Percentiles rank a stretch among this genome's conserved stretches.
Evolutionary conservation across 495 filamentous ascomycete species (phyloP).

Genomic region (Glonium stellatum): DNA sequence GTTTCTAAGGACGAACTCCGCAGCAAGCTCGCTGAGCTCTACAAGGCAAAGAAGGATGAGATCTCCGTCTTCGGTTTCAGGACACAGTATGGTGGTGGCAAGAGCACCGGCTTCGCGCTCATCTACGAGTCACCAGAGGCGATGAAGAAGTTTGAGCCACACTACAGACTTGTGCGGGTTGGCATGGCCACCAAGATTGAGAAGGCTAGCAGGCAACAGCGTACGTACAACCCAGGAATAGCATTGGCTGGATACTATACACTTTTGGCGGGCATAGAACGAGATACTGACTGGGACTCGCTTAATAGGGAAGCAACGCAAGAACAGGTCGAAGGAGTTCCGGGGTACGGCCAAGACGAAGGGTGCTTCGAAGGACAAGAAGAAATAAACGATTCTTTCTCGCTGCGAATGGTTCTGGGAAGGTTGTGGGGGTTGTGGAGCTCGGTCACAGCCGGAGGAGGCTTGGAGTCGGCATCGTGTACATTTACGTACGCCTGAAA

Average conservation of each 20-base stretch:
- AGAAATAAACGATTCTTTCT: conserved; percentile 36
- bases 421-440: neutral
- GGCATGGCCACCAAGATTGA: conserved; percentile 88
- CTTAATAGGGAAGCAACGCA: conserved; percentile 94
- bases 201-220: conserved; percentile 94
- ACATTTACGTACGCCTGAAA: conserved; percentile 28
- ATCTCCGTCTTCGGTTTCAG: conserved; percentile 96
- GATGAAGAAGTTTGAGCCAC: conserved; percentile 99
- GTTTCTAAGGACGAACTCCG: conserved; percentile 99
- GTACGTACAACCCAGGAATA: conserved; percentile 54
- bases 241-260: neutral
- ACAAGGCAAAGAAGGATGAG: conserved; percentile 96
- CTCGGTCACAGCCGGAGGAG: conserved; percentile 11
- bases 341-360: conserved; percentile 88
- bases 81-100: conserved; percentile 98
- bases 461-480: conserved; percentile 26
- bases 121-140: conserved; percentile 96
- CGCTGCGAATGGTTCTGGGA: neutral
- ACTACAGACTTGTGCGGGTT: conserved; percentile 90
- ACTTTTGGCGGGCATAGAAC: conserved; percentile 1
- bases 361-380: conserved; percentile 66
- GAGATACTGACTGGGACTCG: conserved; percentile 37
- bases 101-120: conserved; percentile 97
- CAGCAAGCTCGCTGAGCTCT: conserved; percentile 84
- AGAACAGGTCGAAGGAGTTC: conserved; percentile 98